Base-by-base conservation (phyloP, 2,329 filamentous ascomycete genomes). In the Diaporthe nobilis region DNA sequence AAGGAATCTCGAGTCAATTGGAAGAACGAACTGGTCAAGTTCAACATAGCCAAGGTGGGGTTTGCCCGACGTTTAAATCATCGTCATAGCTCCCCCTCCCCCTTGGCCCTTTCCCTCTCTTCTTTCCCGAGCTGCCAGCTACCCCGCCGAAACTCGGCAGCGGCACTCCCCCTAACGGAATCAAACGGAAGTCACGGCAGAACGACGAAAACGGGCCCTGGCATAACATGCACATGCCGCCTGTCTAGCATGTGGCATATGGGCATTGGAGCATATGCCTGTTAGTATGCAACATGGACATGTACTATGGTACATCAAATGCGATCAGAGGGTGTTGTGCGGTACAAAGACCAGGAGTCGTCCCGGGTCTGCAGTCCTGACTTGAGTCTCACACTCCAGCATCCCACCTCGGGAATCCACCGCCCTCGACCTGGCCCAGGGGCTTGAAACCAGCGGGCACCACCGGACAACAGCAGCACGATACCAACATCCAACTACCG, bases 51-150 rank as follows among this genome's bases (percentile, higher is more conserved):
- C 9, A 39, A 70, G 65, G 75, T 74, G 75, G 75, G 75, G 75
- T 71, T 65, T 70, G 44, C 49, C 39, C 51, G 57, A 61, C 17
- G 53, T 76, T 74, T 73, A 71, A 63, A 63, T 58, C 63, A 55
- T 76, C 75, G 75, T 76, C 75, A 76, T 74, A 74, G 74, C 44
- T 57, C 47, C 39, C 53, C 51, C 9, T 9, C 44, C 47, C 31
- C 25, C 39, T 37, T 44, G 60, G 37, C 37, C 37, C 60, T 57
- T 12, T 34, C 70, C 17, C 57, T 72, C 57, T 49, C 47, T 47
- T 53, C 60, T 73, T 73, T 73, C 58, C 71, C 71, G 71, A 73
- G 60, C 65, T 55, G 49, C 49, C 65, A 70, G 47, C 71, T 65
- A 73, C 71, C 71, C 71, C 71, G 71, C 71, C 71, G 61, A 65